These are phyloP conservation scores for Blastobotrys apis DNA, from an alignment of 1,139 yeast species.

Conservation along the genomic window DNA sequence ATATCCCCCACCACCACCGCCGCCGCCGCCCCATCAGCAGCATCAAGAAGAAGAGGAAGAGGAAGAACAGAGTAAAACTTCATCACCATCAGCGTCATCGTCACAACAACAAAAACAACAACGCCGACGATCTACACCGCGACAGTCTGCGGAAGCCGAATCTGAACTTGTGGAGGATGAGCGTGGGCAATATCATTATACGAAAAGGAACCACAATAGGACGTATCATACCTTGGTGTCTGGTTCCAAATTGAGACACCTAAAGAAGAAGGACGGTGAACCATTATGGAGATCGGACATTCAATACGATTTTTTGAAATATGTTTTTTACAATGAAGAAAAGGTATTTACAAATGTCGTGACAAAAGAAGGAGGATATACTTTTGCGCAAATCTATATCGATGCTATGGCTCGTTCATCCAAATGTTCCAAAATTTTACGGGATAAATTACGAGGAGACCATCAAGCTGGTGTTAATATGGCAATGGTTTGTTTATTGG, in stretches of 20 bases:
- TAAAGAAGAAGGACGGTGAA: slow-evolving; percentile 88
- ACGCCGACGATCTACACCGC: too few species aligned
- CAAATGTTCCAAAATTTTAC: slow-evolving; percentile 76
- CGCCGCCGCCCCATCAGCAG: background rate
- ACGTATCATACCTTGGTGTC: slow-evolving; percentile 31
- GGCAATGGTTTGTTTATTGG: slow-evolving; percentile 78
- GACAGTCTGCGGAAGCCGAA: too few species aligned
- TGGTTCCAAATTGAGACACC: slow-evolving; percentile 52
- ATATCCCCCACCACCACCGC: background rate
- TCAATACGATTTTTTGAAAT: slow-evolving; percentile 71
- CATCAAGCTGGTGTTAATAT: slow-evolving; percentile 63
- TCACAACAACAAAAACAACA: background rate
- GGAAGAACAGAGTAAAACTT: background rate
- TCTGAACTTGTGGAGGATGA: background rate
- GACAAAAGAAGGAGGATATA: slow-evolving; percentile 35
- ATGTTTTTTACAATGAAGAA: slow-evolving; percentile 58
- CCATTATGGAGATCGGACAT: slow-evolving; percentile 87
- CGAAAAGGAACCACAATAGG: slow-evolving; percentile 19
- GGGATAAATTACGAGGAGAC: slow-evolving; percentile 68
- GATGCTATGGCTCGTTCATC: slow-evolving; percentile 78
- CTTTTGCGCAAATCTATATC: slow-evolving; percentile 83
- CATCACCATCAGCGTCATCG: background rate
- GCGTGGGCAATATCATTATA: slow-evolving; percentile 2
- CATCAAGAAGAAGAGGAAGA: background rate
- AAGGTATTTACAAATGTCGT: slow-evolving; percentile 66